Percentiles rank a stretch among this genome's conserved stretches.
phyloP scores from a whole-genome alignment of 306 rosid genomes.

The Glycine soja region DNA sequence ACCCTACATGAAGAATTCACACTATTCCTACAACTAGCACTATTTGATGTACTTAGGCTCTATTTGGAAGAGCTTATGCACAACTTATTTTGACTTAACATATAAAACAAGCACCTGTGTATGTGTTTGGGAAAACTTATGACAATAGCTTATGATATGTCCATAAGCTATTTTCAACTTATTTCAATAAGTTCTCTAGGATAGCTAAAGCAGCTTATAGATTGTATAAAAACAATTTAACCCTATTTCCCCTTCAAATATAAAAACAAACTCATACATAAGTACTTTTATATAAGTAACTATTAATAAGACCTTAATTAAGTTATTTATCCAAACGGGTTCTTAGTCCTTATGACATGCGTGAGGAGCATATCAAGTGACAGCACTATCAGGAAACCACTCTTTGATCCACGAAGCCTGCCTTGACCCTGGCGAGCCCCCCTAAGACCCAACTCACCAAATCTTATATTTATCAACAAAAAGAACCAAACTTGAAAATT shows the following conservation, averaged over 20 bases:
- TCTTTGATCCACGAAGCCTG: not conserved
- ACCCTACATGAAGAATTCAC: slow-evolving; percentile 19
- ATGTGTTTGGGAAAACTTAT: no score
- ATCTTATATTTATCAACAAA: not conserved
- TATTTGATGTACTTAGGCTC: slow-evolving; percentile 11
- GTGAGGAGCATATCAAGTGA: not conserved
- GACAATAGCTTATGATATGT: not conserved
- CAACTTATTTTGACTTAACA: no score
- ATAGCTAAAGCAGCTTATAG: not conserved
- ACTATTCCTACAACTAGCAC: slow-evolving; percentile 10
- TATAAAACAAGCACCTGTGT: no score
- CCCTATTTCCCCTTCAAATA: no score
- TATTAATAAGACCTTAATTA: not conserved
- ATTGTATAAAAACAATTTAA: not conserved
- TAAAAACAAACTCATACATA: not conserved
- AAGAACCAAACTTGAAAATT: not conserved
- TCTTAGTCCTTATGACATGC: not conserved
- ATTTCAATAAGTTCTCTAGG: not conserved
- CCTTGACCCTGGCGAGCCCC: not conserved
- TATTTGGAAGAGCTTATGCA: not conserved
- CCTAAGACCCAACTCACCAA: not conserved
- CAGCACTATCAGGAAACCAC: not conserved
- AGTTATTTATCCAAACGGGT: not conserved
- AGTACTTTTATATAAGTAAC: not conserved
- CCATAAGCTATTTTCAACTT: not conserved